Evolutionary conservation across 2,329 filamentous ascomycete species (phyloP), one percentile per base, ranked within the genome.

Genomic region (Macroventuria anomochaeta): DNA sequence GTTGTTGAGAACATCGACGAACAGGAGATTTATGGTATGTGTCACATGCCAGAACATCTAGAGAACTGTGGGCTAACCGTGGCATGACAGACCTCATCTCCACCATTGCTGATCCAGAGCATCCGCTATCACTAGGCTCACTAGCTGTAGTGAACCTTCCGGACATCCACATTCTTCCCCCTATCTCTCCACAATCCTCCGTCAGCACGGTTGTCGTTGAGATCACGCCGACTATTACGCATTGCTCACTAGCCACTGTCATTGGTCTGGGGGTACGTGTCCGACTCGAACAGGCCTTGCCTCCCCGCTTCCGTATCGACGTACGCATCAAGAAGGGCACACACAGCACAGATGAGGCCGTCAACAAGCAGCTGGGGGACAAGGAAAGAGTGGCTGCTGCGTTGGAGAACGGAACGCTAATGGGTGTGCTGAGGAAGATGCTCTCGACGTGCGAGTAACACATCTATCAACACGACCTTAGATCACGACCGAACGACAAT

Each of bases 321-420:
- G 91, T 97, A 38, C 85, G 88, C 65, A 96, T 97, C 75, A 97
- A 97, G 76, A 89, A 96, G 76, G 93, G 93, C 58, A 95, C 92
- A n/a, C 95, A 97, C 74, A 91, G 87, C 61, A 96, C 96, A 57
- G 93, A 91, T 38, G 92, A 96, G 59, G 92, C 96, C 73, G 92
- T 97, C 46, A 97, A 96, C 78, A 97, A 97, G 81, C 95, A 99
- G 77, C 80, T 99, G 36, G 90, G 87, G 28, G 95, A 99, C 77
- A 99, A 97, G 80, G 95, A 99, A 79, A 83, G 95, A 57, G 95
- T 99, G 37, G 93, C 93, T 1, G 95, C 95, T 8, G 95, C 95
- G 6, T 79, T 97, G 65, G 95, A 97, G 76, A 99, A 99, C 72
- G 90, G 90, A 51, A 96, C 90, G 1, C 79, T 99, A 55, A 91